Evolutionary conservation across 148 eudicot genomes (phyloP).

Genomic region (Cornus kousa): DNA sequence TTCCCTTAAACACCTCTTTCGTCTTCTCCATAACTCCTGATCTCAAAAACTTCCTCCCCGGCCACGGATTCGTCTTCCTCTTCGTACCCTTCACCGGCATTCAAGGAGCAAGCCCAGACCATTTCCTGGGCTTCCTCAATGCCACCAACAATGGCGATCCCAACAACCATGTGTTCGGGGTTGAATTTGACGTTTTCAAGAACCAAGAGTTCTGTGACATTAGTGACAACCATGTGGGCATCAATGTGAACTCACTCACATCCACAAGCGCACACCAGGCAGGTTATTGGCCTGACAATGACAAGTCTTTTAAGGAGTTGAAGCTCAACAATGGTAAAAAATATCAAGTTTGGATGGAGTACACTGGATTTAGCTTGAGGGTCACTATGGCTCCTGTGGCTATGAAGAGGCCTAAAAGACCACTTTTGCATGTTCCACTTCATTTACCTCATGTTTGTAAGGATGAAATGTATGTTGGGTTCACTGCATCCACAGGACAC

Average conservation of each 20-base stretch:
- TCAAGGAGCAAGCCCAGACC: constrained; percentile 11
- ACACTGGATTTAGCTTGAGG: constrained; percentile 15
- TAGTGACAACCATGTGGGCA: constrained; percentile 20
- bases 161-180: constrained; percentile 11
- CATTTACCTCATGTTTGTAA: constrained; percentile 18
- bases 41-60: neutral
- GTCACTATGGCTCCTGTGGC: constrained; percentile 20
- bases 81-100: constrained; percentile 20
- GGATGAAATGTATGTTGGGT: constrained; percentile 25
- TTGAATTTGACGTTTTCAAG: constrained; percentile 18
- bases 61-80: constrained; percentile 23
- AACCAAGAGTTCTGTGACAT: constrained; percentile 19
- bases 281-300: constrained; percentile 11
- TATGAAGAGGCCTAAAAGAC: constrained; percentile 14
- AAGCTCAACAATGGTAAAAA: constrained; percentile 26
- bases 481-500: constrained; percentile 18
- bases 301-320: constrained; percentile 10
- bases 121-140: constrained; percentile 19
- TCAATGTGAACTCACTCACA: constrained; percentile 18
- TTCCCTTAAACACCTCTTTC: constrained; percentile 16
- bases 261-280: constrained; percentile 10
- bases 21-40: constrained; percentile 25
- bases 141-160: constrained; percentile 9
- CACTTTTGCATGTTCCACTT: neutral
- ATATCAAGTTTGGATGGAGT: constrained; percentile 25